Base-by-base conservation (phyloP, 129 eudicot species). In the Centaurea solstitialis region DNA sequence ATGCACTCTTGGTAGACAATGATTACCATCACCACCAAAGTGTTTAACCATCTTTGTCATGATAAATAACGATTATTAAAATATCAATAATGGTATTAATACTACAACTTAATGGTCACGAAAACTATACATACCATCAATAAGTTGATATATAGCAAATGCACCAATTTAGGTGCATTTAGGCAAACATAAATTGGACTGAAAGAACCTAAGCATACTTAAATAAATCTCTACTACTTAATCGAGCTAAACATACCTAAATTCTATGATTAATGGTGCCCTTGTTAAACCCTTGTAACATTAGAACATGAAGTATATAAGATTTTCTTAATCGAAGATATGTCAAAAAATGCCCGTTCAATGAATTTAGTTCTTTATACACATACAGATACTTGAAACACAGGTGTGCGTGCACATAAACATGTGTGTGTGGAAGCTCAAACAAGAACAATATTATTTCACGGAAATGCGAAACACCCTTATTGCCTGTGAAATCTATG, bases 61-160 rank as follows among this genome's bases (percentile, higher is more conserved):
- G 72, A 76, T 8, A 61, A 37, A 4, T 62, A 76, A 59, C 38
- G 33, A n/a, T 9, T 13, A 61, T n/a, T 61, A 20, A 21, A 62
- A 24, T 64, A 61, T 76, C 72, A 62, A 6, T 15, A 33, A 7
- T 35, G n/a, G 11, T 10, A n/a, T 59, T 21, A 62, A 70, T 4
- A 30, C 12, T 70, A 37, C 38, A 62, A 18, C 68, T 7, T 64
- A 76, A 33, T 38, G 26, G 66, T 37, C 20, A 62, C 40, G 72
- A 76, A 76, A 76, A 62, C 15, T 40, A 76, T 62, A n/a, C 38
- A 62, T 64, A 62, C 72, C 23, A 62, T 76, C 72, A 61, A 76
- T 38, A 30, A 59, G 53, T 76, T 76, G n/a, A 30, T 35, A 57
- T 57, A 17, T 57, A 57, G 2, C 65, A n/a, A 17, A 57, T 6